phyloP scores from a whole-genome alignment of 73 alveolate genomes.

The Paramecium tetraurelia region DNA sequence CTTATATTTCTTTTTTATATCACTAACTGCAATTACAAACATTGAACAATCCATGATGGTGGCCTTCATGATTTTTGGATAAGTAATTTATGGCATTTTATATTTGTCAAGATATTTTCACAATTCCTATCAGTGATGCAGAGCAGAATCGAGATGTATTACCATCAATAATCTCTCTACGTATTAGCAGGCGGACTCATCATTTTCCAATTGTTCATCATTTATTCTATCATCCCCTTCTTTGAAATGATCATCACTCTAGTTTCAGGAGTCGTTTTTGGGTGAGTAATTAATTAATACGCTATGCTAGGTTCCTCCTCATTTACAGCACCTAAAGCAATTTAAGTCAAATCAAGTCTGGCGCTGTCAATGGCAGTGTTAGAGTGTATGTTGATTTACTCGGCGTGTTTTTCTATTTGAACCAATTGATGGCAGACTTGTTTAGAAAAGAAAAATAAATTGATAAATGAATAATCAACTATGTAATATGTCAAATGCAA shows the following conservation, averaged over 20 bases:
- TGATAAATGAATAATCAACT: not conserved
- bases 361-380: not conserved
- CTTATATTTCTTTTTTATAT: not conserved
- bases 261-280: slow-evolving; percentile 22
- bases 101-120: not conserved
- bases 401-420: not conserved
- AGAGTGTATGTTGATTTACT: not conserved
- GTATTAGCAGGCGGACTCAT: slow-evolving; percentile 25
- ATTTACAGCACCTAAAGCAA: slow-evolving; percentile 3
- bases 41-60: slow-evolving; percentile 39
- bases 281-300: not conserved
- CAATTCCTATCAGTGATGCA: not conserved
- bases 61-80: slow-evolving; percentile 8
- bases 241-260: slow-evolving; percentile 3
- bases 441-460: not conserved
- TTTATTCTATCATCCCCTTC: not conserved
- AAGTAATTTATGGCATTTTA: not conserved
- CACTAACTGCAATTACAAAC: not conserved
- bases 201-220: not conserved
- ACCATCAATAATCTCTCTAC: not conserved
- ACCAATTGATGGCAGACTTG: not conserved
- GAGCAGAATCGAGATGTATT: not conserved
- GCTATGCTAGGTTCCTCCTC: not conserved
- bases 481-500: not conserved
- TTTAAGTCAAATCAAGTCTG: not conserved